Conservation (phyloP, 1,284 basidiomycete species). For the Leccinum pseudoinsigne region DNA sequence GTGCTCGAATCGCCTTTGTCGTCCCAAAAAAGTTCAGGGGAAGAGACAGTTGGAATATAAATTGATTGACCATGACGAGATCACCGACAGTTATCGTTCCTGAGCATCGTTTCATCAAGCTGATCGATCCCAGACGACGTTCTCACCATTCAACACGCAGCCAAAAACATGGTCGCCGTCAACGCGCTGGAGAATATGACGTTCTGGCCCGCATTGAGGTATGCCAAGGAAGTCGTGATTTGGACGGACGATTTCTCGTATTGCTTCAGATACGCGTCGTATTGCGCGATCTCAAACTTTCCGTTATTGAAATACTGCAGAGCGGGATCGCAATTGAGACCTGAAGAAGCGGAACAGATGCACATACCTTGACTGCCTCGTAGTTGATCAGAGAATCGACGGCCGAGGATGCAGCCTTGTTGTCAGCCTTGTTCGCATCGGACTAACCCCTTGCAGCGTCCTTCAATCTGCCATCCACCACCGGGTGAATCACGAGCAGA, state of each 20-base stretch:
- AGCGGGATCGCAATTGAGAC: neutral
- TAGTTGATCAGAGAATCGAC: constrained; percentile 98
- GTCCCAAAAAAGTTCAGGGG: constrained; percentile 86
- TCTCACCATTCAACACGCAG: constrained; percentile 82
- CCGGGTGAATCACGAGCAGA: constrained; percentile 64
- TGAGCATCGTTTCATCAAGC: constrained; percentile 30
- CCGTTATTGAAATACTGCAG: constrained; percentile 96
- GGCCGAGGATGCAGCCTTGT: constrained; percentile 91
- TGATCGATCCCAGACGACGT: neutral
- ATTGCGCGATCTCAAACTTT: constrained; percentile 86
- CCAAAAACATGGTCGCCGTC: constrained; percentile 95
- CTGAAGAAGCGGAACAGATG: neutral
- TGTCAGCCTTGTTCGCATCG: constrained; percentile 95
- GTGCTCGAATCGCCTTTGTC: neutral
- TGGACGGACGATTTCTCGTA: constrained; percentile 95
- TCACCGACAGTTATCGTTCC: constrained; percentile 98
- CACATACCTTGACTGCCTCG: constrained; percentile 90
- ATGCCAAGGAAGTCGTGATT: constrained; percentile 93
- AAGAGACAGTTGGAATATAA: constrained; percentile 97
- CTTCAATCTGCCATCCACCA: constrained; percentile 71
- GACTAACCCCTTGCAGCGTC: constrained; percentile 36
- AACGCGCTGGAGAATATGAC: constrained; percentile 93
- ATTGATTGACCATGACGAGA: constrained; percentile 97
- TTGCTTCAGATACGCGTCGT: constrained; percentile 84
- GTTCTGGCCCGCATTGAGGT: constrained; percentile 95